Percentiles rank a stretch among this genome's conserved stretches.
These are phyloP conservation scores for Cercospora canescens DNA, from an alignment of 2,329 filamentous ascomycete species.

Conservation along the genomic window DNA sequence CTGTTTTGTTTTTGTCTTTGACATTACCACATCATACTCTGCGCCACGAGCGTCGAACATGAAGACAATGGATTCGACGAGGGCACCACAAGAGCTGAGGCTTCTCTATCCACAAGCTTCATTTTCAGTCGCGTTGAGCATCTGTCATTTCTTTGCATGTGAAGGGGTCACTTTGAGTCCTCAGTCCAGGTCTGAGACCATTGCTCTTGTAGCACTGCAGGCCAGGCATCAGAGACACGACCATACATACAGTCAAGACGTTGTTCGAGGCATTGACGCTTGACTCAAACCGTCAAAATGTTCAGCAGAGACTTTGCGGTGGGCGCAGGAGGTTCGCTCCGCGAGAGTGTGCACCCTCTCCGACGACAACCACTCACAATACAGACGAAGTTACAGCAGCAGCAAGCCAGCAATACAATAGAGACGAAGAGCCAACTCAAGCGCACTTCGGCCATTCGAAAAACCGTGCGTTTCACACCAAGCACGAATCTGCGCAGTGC, in stretches of 20 bases:
- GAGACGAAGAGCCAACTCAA: conserved; percentile 12
- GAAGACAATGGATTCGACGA: conserved; percentile 12
- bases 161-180: background rate
- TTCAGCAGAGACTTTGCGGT: conserved; percentile 11
- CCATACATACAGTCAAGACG: conserved; percentile 7
- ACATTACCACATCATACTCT: conserved; percentile 8
- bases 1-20: conserved; percentile 11
- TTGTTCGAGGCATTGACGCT: conserved; percentile 6
- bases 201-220: conserved; percentile 17
- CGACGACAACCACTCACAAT: background rate
- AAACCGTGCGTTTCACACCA: conserved; percentile 20
- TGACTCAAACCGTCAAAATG: background rate
- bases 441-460: conserved; percentile 5
- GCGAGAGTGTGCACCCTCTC: background rate
- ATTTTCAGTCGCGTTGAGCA: background rate
- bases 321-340: background rate
- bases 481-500: conserved; percentile 12
- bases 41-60: conserved; percentile 7
- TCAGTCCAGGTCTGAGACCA: conserved; percentile 21
- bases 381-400: background rate
- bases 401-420: conserved; percentile 9
- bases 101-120: background rate
- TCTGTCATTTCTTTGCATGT: background rate
- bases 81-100: background rate
- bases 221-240: conserved; percentile 18